Evolutionary conservation across 306 rosid species (phyloP), one percentile per base, ranked within the genome.

Genomic region (Acacia confusa): DNA sequence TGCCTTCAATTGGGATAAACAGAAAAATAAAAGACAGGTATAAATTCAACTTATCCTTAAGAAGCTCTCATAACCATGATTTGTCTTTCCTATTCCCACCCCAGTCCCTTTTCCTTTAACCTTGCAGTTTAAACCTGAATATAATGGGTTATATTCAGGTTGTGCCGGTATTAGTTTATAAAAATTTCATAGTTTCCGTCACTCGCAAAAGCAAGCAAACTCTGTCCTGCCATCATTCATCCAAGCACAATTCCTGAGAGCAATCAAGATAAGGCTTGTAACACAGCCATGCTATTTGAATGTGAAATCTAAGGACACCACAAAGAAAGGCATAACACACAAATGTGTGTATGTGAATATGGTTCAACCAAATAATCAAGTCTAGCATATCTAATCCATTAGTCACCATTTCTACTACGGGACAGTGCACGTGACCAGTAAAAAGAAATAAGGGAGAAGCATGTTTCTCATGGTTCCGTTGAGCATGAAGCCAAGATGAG

Each of bases 401-500:
- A 52, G 61, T 48, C 60, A 78, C 40, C 20, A 36, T 61, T 63
- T 32, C 64, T 69, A 15, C 34, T 52, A 77, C 16, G 15, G 22
- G 36, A 16, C 64, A 66, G 36, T 22, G 69, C 22, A 71, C 73
- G n/a, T 68, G 48, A 66, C 30, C 14, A 52, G 50, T 40, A 22
- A 75, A 70, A 70, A 76, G 40, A 38, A 38, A 60, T 13, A 60
- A 25, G 22, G 20, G 24, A 32, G 64, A 71, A 17, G 40, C 32
- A 45, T 17, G 67, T 57, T 38, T 19, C 70, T 63, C 13, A 50
- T 70, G 61, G 53, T 58, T 58, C 30, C 24, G 58, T 68, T 47
- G 24, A 81, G 44, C 32, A 34, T 28, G 82, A 80, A 76, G 75
- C 72, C 80, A 52, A 30, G 43, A 44, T 28, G 45, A 78, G 67